phyloP scores from a whole-genome alignment of 176 grass and related monocot species.

The Puccinellia tenuiflora region DNA sequence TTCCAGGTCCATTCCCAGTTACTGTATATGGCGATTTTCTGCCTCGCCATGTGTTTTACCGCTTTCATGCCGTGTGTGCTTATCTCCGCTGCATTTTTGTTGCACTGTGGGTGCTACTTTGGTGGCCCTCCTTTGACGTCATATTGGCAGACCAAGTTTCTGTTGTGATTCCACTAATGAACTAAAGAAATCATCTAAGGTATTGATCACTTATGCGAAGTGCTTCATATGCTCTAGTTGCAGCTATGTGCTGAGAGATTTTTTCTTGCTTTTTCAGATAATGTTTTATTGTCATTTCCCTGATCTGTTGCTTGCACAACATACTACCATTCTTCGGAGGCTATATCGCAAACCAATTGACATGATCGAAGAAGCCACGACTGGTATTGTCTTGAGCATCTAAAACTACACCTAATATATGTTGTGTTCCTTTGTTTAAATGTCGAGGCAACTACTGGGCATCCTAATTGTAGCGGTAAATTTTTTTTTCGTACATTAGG shows the following conservation, averaged over 20 bases:
- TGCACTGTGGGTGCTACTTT: conserved; percentile 68
- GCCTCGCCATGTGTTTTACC: conserved; percentile 80
- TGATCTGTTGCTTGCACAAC: conserved; percentile 85
- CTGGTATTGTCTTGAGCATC: conserved; percentile 43
- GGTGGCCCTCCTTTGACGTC: conserved; percentile 74
- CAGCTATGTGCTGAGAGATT: conserved; percentile 12
- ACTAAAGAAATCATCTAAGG: conserved; percentile 62
- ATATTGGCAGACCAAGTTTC: conserved; percentile 86
- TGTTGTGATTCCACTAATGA: conserved; percentile 86
- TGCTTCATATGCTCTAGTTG: background rate
- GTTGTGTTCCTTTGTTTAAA: conserved; percentile 10
- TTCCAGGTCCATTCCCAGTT: conserved; percentile 66
- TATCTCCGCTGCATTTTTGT: conserved; percentile 97
- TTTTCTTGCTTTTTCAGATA: conserved; percentile 39
- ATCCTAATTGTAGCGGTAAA: background rate
- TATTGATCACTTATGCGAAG: conserved; percentile 30
- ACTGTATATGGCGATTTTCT: conserved; percentile 90
- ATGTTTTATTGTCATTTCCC: conserved; percentile 97
- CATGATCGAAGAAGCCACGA: conserved; percentile 86
- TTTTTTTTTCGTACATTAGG: conserved; percentile 43
- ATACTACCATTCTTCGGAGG: conserved; percentile 73
- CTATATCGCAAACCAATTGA: conserved; percentile 88
- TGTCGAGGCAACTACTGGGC: background rate
- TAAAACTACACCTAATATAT: background rate
- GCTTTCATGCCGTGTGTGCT: conserved; percentile 80